phyloP scores from a whole-genome alignment of 345 rosid species.

The Pugionium cornutum region DNA sequence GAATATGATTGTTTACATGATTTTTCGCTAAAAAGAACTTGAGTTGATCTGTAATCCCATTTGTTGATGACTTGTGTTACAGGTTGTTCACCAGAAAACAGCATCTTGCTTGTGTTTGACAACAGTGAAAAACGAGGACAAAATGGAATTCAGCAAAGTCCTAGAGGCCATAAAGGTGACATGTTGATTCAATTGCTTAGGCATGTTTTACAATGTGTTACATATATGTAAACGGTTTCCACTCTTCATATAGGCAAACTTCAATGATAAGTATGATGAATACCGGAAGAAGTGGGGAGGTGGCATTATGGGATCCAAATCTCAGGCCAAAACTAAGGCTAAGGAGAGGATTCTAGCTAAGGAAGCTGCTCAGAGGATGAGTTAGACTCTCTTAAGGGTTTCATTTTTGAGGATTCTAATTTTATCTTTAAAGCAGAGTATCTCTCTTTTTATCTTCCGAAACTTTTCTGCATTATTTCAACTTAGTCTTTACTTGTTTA shows the following conservation, averaged over 20 bases:
- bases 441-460: neutral
- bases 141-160: slow-evolving; percentile 70
- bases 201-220: neutral
- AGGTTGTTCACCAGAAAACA: slow-evolving; percentile 81
- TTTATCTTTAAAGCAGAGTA: neutral
- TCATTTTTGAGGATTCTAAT: slow-evolving; percentile 1
- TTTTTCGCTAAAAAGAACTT: neutral
- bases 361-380: too few species aligned
- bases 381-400: too few species aligned
- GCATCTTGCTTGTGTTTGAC: slow-evolving; percentile 24
- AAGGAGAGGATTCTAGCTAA: too few species aligned
- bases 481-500: neutral
- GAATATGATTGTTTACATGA: neutral
- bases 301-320: too few species aligned
- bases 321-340: too few species aligned
- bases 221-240: neutral
- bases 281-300: too few species aligned
- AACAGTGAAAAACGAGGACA: slow-evolving; percentile 73
- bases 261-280: too few species aligned
- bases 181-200: neutral
- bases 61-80: neutral
- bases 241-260: slow-evolving; percentile 52
- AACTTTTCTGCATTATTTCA: neutral
- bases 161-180: slow-evolving; percentile 76
- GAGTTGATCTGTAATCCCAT: neutral